Percentiles rank a stretch among this genome's conserved stretches.
phyloP scores from a whole-genome alignment of 371 early-diverging fungal species.

The Rhizopus arrhizus region DNA sequence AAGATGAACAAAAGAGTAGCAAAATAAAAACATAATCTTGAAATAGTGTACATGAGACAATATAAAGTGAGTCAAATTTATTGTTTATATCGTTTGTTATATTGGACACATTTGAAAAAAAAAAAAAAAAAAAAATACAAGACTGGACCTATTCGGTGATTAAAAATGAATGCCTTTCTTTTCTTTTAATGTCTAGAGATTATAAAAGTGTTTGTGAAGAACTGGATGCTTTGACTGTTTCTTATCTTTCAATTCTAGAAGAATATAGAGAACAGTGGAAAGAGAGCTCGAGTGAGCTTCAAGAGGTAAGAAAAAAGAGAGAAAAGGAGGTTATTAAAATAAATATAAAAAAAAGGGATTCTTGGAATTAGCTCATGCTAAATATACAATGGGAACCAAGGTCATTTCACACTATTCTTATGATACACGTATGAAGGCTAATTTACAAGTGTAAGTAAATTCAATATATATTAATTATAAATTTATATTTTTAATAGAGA shows the following conservation, averaged over 20 bases:
- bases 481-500: slow-evolving; percentile 10
- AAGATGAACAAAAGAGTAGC: too few relatives aligned
- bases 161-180: not conserved
- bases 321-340: not conserved
- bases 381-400: slow-evolving; percentile 58
- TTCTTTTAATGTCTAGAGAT: not conserved
- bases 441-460: slow-evolving; percentile 39
- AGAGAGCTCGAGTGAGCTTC: slow-evolving; percentile 21
- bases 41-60: too few relatives aligned
- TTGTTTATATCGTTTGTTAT: too few relatives aligned
- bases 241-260: slow-evolving; percentile 38
- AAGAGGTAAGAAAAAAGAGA: slow-evolving; percentile 28
- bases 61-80: too few relatives aligned
- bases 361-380: slow-evolving; percentile 55
- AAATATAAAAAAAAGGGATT: slow-evolving; percentile 46
- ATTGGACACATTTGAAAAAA: too few relatives aligned
- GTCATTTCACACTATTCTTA: slow-evolving; percentile 49
- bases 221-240: slow-evolving; percentile 34
- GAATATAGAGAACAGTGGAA: slow-evolving; percentile 42
- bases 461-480: not conserved
- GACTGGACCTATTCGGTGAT: too few relatives aligned
- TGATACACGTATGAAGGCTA: slow-evolving; percentile 59
- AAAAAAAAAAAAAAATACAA: too few relatives aligned
- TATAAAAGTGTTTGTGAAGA: slow-evolving; percentile 32
- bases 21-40: too few relatives aligned